A percentile compares a stretch with the other conserved stretches of the same genome.
Conservation (phyloP, 2,329 filamentous ascomycete species). For the Zasmidium citrigriseum region DNA sequence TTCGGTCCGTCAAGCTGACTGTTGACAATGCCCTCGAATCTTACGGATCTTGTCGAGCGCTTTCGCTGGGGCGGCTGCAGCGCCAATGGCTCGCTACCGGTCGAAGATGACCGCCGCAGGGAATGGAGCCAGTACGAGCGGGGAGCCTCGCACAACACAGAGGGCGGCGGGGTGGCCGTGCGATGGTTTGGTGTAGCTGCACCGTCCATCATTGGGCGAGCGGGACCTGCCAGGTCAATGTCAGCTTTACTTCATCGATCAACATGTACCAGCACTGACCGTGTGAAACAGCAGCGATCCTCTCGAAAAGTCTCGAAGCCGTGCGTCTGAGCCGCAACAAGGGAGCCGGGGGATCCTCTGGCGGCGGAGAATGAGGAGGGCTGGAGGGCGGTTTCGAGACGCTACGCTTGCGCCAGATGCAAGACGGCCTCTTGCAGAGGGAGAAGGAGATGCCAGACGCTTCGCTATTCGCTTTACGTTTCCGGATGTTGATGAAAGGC, state of each 20-base stretch:
- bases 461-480: not conserved
- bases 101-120: slow-evolving; percentile 9
- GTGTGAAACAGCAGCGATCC: not conserved
- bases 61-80: slow-evolving; percentile 18
- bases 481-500: slow-evolving; percentile 12
- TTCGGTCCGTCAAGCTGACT: slow-evolving; percentile 25
- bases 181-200: slow-evolving; percentile 23
- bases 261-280: slow-evolving; percentile 2
- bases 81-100: slow-evolving; percentile 4
- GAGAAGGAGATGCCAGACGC: not conserved
- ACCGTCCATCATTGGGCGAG: slow-evolving; percentile 19
- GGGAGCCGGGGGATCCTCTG: not conserved
- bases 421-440: slow-evolving; percentile 14
- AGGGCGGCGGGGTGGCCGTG: slow-evolving; percentile 20
- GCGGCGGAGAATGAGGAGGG: too few relatives aligned
- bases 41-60: slow-evolving; percentile 31
- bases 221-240: not conserved
- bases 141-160: slow-evolving; percentile 14
- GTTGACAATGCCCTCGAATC: slow-evolving; percentile 21
- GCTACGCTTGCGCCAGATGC: slow-evolving; percentile 14
- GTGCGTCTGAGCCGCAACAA: slow-evolving; percentile 16
- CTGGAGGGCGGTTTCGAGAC: not conserved
- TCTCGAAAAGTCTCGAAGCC: slow-evolving; percentile 17
- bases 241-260: not conserved
- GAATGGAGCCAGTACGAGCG: not conserved